Evolutionary conservation across 2,329 filamentous ascomycete genomes (phyloP).

Genomic region (Didymosphaeria variabile): DNA sequence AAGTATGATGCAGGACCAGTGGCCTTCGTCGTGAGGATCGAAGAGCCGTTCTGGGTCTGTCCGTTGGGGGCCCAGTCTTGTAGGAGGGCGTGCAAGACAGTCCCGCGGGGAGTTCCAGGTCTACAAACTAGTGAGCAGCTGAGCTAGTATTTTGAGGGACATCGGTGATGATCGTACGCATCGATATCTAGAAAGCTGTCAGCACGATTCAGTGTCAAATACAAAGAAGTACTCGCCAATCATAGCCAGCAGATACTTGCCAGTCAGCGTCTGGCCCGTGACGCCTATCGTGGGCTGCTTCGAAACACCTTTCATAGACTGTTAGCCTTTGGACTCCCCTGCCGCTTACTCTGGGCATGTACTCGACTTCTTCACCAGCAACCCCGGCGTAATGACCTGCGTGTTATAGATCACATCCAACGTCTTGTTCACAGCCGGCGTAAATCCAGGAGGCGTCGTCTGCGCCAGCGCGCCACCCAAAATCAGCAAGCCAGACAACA

Average conservation of each 20-base stretch:
- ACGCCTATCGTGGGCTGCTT: slow-evolving; percentile 36
- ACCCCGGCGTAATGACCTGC: slow-evolving; percentile 38
- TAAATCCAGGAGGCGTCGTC: slow-evolving; percentile 37
- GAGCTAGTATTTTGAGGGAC: slow-evolving; percentile 16
- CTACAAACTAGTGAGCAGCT: background rate
- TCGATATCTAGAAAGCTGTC: slow-evolving; percentile 19
- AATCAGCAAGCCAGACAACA: background rate
- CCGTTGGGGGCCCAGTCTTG: slow-evolving; percentile 35
- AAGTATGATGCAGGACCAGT: slow-evolving; percentile 41
- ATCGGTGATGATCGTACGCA: slow-evolving; percentile 16
- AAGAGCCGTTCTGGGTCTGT: slow-evolving; percentile 34
- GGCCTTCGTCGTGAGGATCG: slow-evolving; percentile 37
- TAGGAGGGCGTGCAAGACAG: slow-evolving; percentile 42
- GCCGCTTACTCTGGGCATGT: slow-evolving; percentile 4
- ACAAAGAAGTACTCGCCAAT: slow-evolving; percentile 29
- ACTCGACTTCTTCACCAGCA: slow-evolving; percentile 41
- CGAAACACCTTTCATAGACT: slow-evolving; percentile 21
- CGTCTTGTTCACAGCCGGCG: slow-evolving; percentile 30
- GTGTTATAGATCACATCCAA: slow-evolving; percentile 44
- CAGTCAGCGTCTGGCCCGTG: slow-evolving; percentile 31
- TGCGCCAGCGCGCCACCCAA: slow-evolving; percentile 10
- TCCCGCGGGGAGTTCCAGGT: slow-evolving; percentile 24
- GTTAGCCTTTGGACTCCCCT: slow-evolving; percentile 5
- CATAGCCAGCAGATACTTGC: slow-evolving; percentile 42
- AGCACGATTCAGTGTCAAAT: background rate